Percentiles rank a stretch among this genome's conserved stretches.
Conservation (phyloP, 1,139 yeast genomes). For the Saccharomycopsis crataegensis region DNA sequence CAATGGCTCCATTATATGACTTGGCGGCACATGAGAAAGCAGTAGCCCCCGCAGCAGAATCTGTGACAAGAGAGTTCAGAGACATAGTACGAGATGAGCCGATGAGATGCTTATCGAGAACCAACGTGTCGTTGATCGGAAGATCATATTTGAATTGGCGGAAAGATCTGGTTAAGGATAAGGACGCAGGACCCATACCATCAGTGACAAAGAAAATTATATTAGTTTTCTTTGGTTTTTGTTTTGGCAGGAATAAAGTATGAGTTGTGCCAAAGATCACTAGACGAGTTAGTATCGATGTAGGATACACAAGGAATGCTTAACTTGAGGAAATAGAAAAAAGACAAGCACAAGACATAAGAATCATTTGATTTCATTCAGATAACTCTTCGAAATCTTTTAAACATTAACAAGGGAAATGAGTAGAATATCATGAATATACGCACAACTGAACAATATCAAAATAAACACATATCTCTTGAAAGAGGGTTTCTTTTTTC, state of each 20-base stretch:
- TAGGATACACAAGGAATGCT: background rate
- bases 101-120: slow-evolving; percentile 57
- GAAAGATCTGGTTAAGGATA: slow-evolving; percentile 67
- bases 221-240: slow-evolving; percentile 38
- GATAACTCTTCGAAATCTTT: no score
- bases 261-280: slow-evolving; percentile 1
- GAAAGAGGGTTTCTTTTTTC: background rate
- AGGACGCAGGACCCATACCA: slow-evolving; percentile 86
- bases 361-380: no score
- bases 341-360: background rate
- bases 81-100: slow-evolving; percentile 80
- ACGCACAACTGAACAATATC: background rate
- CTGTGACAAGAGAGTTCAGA: slow-evolving; percentile 65
- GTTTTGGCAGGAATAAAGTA: background rate
- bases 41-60: slow-evolving; percentile 93
- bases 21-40: slow-evolving; percentile 78
- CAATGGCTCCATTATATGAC: slow-evolving; percentile 79
- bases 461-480: background rate
- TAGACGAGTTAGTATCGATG: background rate
- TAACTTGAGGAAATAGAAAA: background rate
- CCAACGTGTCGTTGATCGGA: slow-evolving; percentile 44
- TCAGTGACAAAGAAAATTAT: slow-evolving; percentile 83
- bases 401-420: no score
- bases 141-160: slow-evolving; percentile 50
- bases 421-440: background rate